Conservation (phyloP, 129 eudicot genomes). For the Saposhnikovia divaricata region DNA sequence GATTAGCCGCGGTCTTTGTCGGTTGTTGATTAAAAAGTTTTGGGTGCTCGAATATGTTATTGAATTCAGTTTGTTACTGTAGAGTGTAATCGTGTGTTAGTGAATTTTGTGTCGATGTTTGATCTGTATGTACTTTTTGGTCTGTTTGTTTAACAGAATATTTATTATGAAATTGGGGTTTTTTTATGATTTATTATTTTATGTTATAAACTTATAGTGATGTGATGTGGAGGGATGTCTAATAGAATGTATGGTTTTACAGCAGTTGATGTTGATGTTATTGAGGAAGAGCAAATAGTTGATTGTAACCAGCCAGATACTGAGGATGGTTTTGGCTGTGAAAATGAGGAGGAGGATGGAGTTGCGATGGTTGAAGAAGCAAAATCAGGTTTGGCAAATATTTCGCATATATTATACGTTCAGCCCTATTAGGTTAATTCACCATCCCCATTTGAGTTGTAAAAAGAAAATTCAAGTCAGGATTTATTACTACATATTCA, state of each 20-base stretch:
- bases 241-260: constrained; percentile 33
- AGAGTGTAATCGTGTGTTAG: not conserved
- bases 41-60: not conserved
- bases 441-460: not conserved
- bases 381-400: constrained; percentile 43
- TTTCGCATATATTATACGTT: not conserved
- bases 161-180: not conserved
- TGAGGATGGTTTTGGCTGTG: constrained; percentile 59
- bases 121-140: not conserved
- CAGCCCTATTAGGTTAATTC: not conserved
- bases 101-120: not conserved
- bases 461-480: not conserved
- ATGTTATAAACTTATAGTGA: not conserved
- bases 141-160: not conserved
- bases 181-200: not conserved
- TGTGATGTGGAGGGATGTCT: not conserved
- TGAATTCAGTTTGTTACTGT: too few species aligned
- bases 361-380: constrained; percentile 73
- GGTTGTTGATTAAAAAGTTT: not conserved
- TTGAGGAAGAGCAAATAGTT: constrained; percentile 76
- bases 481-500: not conserved
- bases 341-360: constrained; percentile 68
- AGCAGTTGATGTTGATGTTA: constrained; percentile 60
- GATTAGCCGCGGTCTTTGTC: not conserved
- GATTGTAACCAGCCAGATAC: constrained; percentile 54